Percentiles rank a stretch among this genome's conserved stretches.
These are phyloP conservation scores for Candolleomyces eurysporus DNA, from an alignment of 768 basidiomycete species.

Conservation along the genomic window DNA sequence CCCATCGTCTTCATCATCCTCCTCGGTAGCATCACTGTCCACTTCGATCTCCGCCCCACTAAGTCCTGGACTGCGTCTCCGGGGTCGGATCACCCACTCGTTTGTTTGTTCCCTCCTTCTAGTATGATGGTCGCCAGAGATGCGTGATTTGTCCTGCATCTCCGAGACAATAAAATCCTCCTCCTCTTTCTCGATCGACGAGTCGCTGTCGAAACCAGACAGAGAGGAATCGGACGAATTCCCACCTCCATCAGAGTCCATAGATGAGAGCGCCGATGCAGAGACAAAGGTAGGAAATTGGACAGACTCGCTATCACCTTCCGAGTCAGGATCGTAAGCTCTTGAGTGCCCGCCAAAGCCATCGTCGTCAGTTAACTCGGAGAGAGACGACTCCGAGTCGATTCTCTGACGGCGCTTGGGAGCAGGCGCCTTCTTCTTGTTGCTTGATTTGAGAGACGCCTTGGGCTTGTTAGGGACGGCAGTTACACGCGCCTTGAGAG, in stretches of 20 bases:
- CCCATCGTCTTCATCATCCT: constrained; percentile 50
- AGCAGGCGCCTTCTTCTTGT: constrained; percentile 16
- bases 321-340: constrained; percentile 22
- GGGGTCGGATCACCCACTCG: constrained; percentile 68
- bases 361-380: constrained; percentile 39
- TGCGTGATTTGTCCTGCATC: constrained; percentile 27
- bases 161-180: constrained; percentile 56
- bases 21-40: constrained; percentile 58
- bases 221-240: constrained; percentile 50
- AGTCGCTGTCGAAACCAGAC: constrained; percentile 52
- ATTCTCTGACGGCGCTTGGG: constrained; percentile 13
- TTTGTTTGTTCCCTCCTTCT: constrained; percentile 31
- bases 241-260: constrained; percentile 35
- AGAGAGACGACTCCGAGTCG: constrained; percentile 29
- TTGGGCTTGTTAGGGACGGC: constrained; percentile 5
- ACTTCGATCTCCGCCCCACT: constrained; percentile 67
- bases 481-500: constrained; percentile 22
- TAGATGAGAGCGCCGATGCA: constrained; percentile 54
- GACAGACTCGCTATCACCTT: constrained; percentile 31
- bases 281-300: constrained; percentile 69
- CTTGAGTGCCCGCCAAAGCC: constrained; percentile 21
- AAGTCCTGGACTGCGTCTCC: constrained; percentile 66
- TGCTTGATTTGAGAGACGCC: not conserved
- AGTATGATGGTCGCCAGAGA: constrained; percentile 20
- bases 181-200: constrained; percentile 59